Percentiles rank a stretch among this genome's conserved stretches.
Conservation (phyloP, 73 alveolate species). For the Stentor roeselii region DNA sequence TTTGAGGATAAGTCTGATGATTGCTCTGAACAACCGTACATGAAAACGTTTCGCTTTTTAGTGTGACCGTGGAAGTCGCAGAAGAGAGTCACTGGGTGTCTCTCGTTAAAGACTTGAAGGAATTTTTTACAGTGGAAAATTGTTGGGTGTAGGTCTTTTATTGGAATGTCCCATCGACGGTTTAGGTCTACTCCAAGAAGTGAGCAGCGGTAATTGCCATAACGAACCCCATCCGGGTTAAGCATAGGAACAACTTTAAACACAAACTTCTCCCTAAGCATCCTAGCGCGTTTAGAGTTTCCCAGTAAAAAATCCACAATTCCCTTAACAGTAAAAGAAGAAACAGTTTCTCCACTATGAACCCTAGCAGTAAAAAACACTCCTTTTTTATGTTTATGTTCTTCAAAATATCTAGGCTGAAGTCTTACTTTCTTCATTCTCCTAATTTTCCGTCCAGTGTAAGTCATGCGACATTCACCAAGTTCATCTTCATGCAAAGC, state of each 20-base stretch:
- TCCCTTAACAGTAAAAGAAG: constrained; percentile 59
- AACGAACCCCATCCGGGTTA: constrained; percentile 99
- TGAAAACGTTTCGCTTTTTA: constrained; percentile 52
- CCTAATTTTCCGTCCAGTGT: neutral
- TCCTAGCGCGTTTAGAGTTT: constrained; percentile 64
- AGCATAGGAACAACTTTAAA: constrained; percentile 96
- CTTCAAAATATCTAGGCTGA: neutral
- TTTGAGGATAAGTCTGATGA: neutral
- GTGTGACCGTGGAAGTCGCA: constrained; percentile 99
- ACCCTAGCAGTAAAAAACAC: constrained; percentile 92
- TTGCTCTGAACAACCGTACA: constrained; percentile 15
- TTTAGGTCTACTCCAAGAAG: constrained; percentile 99
- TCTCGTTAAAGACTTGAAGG: constrained; percentile 86
- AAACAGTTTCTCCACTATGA: constrained; percentile 98
- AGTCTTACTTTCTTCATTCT: neutral
- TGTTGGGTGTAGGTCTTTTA: constrained; percentile 93
- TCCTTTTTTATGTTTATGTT: constrained; percentile 52
- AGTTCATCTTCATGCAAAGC: neutral
- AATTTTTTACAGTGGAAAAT: constrained; percentile 84
- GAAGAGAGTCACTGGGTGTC: constrained; percentile 88
- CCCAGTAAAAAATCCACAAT: constrained; percentile 88
- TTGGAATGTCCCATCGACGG: constrained; percentile 97
- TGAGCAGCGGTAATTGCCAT: constrained; percentile 85
- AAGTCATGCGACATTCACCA: neutral
- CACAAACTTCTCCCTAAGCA: constrained; percentile 83